These are phyloP conservation scores for Chlamydomonas incerta DNA, from an alignment of 139 green algal genomes.

Conservation along the genomic window DNA sequence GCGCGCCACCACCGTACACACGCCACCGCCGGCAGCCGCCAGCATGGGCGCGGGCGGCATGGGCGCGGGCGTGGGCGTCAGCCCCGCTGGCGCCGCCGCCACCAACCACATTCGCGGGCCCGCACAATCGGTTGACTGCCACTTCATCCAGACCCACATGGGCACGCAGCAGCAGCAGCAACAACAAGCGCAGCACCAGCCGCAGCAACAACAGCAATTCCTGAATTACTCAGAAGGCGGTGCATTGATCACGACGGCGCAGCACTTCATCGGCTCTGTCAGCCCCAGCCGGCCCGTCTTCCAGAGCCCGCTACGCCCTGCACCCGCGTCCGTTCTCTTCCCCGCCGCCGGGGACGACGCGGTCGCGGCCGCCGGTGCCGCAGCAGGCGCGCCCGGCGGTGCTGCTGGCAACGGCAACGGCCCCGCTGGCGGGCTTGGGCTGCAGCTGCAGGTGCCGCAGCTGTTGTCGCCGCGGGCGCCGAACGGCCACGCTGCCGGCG, in stretches of 20 bases:
- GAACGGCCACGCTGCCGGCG: too few relatives aligned
- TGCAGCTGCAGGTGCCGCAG: background rate
- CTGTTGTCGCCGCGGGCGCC: background rate
- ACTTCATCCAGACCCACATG: constrained; percentile 3
- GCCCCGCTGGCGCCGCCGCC: background rate
- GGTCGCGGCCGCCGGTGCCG: background rate
- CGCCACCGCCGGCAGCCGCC: background rate
- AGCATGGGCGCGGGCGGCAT: background rate
- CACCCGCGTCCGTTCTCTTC: background rate
- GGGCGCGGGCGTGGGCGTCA: background rate
- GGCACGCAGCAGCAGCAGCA: background rate
- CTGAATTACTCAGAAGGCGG: background rate
- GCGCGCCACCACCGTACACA: constrained; percentile 12
- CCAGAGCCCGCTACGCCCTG: background rate
- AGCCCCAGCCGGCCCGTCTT: constrained; percentile 11
- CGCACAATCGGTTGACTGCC: constrained; percentile 12
- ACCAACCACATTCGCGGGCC: background rate
- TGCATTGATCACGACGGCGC: background rate
- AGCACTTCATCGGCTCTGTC: constrained; percentile 22
- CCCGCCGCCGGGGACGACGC: background rate
- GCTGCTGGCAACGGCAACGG: background rate
- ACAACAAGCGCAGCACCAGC: background rate
- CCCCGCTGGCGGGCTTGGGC: background rate
- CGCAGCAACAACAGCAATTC: background rate
- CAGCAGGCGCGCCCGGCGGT: background rate